Conservation (phyloP, 495 filamentous ascomycete species). For the Mytilinidion resinicola region DNA sequence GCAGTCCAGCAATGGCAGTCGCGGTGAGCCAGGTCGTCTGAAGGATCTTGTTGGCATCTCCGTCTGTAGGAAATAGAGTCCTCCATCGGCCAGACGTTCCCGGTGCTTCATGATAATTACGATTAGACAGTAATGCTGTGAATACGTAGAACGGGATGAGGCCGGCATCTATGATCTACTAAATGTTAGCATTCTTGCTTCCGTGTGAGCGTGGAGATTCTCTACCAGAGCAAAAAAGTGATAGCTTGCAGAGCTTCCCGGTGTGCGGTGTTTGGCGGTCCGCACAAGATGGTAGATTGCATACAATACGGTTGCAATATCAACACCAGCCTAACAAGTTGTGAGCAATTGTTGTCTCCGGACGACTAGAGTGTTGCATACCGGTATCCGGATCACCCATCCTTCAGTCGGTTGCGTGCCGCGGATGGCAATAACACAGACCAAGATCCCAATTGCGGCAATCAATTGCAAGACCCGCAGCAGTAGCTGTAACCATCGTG, state of each 20-base stretch:
- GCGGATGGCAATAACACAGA: slow-evolving; percentile 66
- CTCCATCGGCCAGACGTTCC: slow-evolving; percentile 51
- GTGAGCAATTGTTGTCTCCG: slow-evolving; percentile 1
- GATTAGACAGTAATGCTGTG: slow-evolving; percentile 52
- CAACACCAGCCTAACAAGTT: slow-evolving; percentile 57
- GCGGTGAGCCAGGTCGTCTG: slow-evolving; percentile 58
- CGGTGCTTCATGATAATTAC: slow-evolving; percentile 43
- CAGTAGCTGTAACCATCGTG: slow-evolving; percentile 57
- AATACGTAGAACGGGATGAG: slow-evolving; percentile 74
- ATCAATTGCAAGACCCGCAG: slow-evolving; percentile 60
- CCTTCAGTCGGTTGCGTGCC: slow-evolving; percentile 53
- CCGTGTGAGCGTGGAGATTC: too few relatives aligned
- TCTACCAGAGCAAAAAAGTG: slow-evolving; percentile 61
- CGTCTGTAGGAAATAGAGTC: slow-evolving; percentile 50
- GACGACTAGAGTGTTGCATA: slow-evolving; percentile 40
- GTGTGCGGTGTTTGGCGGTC: slow-evolving; percentile 58
- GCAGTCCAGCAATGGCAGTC: slow-evolving; percentile 55
- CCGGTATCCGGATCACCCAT: slow-evolving; percentile 73
- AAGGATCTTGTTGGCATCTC: slow-evolving; percentile 49
- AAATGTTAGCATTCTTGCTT: too few relatives aligned
- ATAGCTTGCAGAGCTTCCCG: slow-evolving; percentile 75
- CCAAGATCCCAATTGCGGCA: slow-evolving; percentile 61
- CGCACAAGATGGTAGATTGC: slow-evolving; percentile 69
- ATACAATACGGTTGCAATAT: slow-evolving; percentile 64
- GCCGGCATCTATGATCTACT: slow-evolving; percentile 55